Evolutionary conservation across 1,284 basidiomycete genomes (phyloP).

Genomic region (Rhodotorula sp.): DNA sequence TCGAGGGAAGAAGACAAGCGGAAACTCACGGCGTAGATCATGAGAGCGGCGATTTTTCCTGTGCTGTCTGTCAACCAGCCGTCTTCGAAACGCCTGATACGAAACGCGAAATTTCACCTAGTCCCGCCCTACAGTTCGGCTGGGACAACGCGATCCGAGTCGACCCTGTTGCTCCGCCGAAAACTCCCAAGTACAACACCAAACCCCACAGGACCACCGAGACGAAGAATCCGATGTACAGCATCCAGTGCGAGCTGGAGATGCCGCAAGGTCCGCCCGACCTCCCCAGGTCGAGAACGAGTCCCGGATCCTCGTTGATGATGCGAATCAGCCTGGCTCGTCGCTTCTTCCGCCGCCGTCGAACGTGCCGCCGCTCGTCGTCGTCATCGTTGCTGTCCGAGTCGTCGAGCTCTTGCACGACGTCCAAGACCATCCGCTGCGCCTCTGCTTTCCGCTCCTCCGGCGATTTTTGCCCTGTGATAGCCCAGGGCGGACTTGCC

Average conservation of each 20-base stretch:
- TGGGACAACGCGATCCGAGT: conserved; percentile 16
- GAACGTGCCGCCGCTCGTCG: not conserved
- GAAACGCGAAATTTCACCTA: conserved; percentile 5
- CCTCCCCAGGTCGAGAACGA: conserved; percentile 9
- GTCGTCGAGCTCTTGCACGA: conserved; percentile 11
- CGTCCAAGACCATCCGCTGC: not conserved
- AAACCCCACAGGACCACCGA: conserved; percentile 16
- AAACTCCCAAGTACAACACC: not conserved
- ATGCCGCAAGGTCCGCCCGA: conserved; percentile 6
- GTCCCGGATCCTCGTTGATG: conserved; percentile 11
- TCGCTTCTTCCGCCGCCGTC: not conserved
- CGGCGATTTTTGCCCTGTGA: conserved; percentile 28
- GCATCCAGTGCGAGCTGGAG: not conserved
- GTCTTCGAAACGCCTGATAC: too few species aligned
- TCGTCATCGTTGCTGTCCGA: conserved; percentile 1
- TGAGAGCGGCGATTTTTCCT: not conserved
- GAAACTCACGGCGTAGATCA: conserved; percentile 1
- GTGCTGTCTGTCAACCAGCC: too few species aligned
- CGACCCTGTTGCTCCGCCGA: conserved; percentile 12
- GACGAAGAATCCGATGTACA: conserved; percentile 9
- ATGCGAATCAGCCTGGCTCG: not conserved
- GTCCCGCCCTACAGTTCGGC: conserved; percentile 22
- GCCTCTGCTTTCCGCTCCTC: conserved; percentile 5
- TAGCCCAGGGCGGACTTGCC: conserved; percentile 27
- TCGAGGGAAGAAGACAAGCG: not conserved